Percentiles rank a stretch among this genome's conserved stretches.
Conservation (phyloP, 2,329 filamentous ascomycete genomes). For the Plectosphaerella sp. region DNA sequence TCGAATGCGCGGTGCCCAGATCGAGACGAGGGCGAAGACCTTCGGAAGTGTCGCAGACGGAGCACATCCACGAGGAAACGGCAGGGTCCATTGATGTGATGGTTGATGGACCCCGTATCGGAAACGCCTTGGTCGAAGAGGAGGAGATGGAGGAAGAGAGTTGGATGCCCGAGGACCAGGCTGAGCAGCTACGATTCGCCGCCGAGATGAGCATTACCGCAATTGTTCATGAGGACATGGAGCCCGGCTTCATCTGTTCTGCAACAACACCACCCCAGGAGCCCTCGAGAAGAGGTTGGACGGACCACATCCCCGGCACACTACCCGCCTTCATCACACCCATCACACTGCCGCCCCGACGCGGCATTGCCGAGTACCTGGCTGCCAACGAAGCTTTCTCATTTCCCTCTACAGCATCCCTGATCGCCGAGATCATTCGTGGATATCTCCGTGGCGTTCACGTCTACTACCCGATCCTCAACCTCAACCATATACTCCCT, state of each 20-base stretch:
- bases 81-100: too few species aligned
- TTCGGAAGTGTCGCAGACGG: background rate
- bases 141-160: too few species aligned
- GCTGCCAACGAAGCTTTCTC: constrained; percentile 2
- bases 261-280: too few species aligned
- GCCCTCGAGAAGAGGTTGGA: background rate
- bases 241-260: too few species aligned
- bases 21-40: background rate
- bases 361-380: background rate
- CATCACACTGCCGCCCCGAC: background rate
- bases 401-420: background rate
- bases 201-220: too few species aligned
- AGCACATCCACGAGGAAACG: too few species aligned
- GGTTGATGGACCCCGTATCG: too few species aligned
- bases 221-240: too few species aligned
- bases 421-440: background rate
- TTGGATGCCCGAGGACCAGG: too few species aligned
- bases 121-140: too few species aligned
- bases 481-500: background rate
- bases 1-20: background rate
- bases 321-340: constrained; percentile 2
- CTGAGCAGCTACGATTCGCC: too few species aligned
- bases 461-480: constrained; percentile 2
- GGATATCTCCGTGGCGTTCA: constrained; percentile 1
- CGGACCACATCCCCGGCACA: background rate